Conservation (phyloP, 345 rosid species). For the Schrenkiella parvula region DNA sequence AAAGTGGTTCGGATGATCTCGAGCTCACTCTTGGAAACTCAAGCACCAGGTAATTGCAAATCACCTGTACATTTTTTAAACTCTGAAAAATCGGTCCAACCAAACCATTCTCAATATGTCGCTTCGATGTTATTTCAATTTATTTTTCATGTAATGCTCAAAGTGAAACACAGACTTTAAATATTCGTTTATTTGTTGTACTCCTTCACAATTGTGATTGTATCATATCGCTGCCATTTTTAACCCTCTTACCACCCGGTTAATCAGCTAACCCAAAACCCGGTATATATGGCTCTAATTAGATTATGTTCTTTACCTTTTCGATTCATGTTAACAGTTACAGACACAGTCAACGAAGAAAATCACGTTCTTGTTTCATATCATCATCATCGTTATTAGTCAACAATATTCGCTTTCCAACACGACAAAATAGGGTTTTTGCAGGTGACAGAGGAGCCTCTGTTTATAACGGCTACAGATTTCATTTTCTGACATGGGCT, state of each 20-base stretch:
- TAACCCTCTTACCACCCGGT: background rate
- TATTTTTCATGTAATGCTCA: slow-evolving; percentile 12
- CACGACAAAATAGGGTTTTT: background rate
- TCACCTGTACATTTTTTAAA: background rate
- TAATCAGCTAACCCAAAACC: background rate
- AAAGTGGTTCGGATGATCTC: slow-evolving; percentile 86
- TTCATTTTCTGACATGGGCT: background rate
- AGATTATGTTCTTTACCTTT: background rate
- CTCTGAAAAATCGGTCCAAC: slow-evolving; percentile 3
- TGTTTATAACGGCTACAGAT: slow-evolving; percentile 17
- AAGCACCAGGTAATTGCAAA: slow-evolving; percentile 49
- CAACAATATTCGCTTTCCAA: background rate
- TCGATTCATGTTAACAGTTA: background rate
- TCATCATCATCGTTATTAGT: background rate
- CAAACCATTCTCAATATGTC: slow-evolving; percentile 10
- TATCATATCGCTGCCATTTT: background rate
- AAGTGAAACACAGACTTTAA: slow-evolving; percentile 13
- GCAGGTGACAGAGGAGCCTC: slow-evolving; percentile 1
- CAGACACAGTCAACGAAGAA: background rate
- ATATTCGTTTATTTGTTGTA: slow-evolving; percentile 14
- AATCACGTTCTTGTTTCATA: background rate
- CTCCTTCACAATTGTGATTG: slow-evolving; percentile 1
- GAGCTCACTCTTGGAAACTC: slow-evolving; percentile 98
- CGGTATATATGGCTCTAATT: background rate
- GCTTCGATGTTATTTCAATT: background rate